Base-by-base conservation (phyloP, 1,284 basidiomycete genomes). In the Cutaneotrichosporon cyanovorans region DNA sequence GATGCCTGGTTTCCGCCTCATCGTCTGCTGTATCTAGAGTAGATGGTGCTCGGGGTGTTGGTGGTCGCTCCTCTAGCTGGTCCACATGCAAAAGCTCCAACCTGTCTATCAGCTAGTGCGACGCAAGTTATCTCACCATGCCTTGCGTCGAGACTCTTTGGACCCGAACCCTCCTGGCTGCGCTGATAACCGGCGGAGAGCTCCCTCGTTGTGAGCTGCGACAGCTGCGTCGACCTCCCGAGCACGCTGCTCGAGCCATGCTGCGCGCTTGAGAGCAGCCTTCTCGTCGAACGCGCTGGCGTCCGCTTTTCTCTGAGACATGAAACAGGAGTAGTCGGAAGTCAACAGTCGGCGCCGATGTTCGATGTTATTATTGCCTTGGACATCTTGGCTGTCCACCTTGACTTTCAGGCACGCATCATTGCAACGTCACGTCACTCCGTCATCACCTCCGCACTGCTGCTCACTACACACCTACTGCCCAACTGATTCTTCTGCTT, bases 1-100 rank as follows among this genome's bases (percentile, higher is more conserved):
- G 72, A 62, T 92, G 87, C 12, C 75, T 68, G 10, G 46, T 23
- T 22, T 37, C 41, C 23, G 45, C 45, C 7, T 38, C 31, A 19
- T 37, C 42, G 3, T 42, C 45, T 5, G 39, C 45, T 7, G 36
- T 39, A 14, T 45, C 43, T 22, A 37, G 43, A 7, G 36, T 45
- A 2, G 31, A 2, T 37, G 43, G 10, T 35, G 36, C n/a, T 34
- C 30, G 20, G 30, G 43, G 18, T 4, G 20, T 33, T 1, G 21
- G 23, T 11, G 37, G 23, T n/a, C 6, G 20, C n/a, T 39, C 34
- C 20, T 40, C 18, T 12, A 44, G 41, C 6, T 16, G 28, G 10
- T 52, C 48, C 2, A 51, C 52, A n/a, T 44, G 44, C 10, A 63
- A 48, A 7, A 66, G 45, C 22, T 58, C 49, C 4, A 57, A 55